Percentiles rank a stretch among this genome's conserved stretches.
Conservation (phyloP, 176 grass and related monocot species). For the Puccinellia tenuiflora region DNA sequence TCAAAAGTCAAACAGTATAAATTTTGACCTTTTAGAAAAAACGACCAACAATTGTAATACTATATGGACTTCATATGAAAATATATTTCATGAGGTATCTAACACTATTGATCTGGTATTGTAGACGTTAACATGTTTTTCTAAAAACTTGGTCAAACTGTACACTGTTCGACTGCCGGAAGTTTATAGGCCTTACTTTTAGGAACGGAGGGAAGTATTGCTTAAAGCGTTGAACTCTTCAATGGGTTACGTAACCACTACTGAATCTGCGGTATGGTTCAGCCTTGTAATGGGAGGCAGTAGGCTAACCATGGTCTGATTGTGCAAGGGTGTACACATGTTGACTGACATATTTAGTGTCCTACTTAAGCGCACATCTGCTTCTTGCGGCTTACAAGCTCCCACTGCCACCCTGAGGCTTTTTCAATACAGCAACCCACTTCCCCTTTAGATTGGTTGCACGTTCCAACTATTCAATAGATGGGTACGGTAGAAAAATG, state of each 20-base stretch:
- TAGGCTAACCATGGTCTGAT: neutral
- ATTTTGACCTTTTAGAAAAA: too few species aligned
- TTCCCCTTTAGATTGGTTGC: neutral
- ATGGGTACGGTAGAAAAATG: neutral
- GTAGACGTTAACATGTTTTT: too few species aligned
- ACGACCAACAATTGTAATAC: too few species aligned
- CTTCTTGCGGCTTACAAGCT: neutral
- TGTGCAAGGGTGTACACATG: neutral
- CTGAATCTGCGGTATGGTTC: conserved; percentile 5
- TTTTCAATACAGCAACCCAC: neutral
- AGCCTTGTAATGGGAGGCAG: neutral
- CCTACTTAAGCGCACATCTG: neutral
- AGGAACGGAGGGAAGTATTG: too few species aligned
- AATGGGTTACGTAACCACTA: neutral
- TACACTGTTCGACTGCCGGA: too few species aligned
- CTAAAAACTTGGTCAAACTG: too few species aligned
- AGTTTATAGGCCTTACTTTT: too few species aligned
- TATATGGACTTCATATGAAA: too few species aligned
- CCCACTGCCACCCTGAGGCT: neutral
- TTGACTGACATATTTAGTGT: neutral
- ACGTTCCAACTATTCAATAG: neutral
- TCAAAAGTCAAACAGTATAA: too few species aligned
- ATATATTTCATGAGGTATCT: too few species aligned
- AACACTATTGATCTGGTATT: too few species aligned
- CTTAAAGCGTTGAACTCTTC: neutral